Conservation (phyloP, 2,329 filamentous ascomycete genomes). For the Volutella citrinella region DNA sequence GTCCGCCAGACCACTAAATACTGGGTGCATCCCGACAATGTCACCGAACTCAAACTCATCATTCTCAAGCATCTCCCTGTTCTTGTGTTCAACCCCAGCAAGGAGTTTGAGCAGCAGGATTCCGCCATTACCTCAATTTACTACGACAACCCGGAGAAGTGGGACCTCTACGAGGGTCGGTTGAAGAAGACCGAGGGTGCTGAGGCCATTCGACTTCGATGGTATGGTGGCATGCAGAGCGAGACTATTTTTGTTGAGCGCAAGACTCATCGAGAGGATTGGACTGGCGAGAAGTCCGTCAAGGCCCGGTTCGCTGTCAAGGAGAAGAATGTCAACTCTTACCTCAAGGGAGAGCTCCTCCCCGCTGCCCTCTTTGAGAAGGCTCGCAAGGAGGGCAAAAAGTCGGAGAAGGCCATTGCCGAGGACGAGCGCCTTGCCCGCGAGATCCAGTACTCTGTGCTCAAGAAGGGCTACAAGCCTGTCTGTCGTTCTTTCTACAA, state of each 20-base stretch:
- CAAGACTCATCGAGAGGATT: slow-evolving; percentile 97
- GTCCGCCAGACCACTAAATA: slow-evolving; percentile 98
- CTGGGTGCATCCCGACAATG: slow-evolving; percentile 98
- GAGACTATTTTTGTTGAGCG: slow-evolving; percentile 96
- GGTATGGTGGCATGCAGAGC: slow-evolving; percentile 95
- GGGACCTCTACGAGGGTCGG: slow-evolving; percentile 91
- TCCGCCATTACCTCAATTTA: slow-evolving; percentile 98
- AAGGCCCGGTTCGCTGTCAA: slow-evolving; percentile 94
- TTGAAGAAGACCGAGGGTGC: slow-evolving; percentile 97
- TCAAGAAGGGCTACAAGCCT: slow-evolving; percentile 82
- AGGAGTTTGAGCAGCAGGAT: slow-evolving; percentile 89
- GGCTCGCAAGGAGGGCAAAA: slow-evolving; percentile 91
- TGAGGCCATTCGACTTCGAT: slow-evolving; percentile 91
- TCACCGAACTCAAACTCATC: slow-evolving; percentile 96
- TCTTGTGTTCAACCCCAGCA: slow-evolving; percentile 94
- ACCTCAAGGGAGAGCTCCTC: slow-evolving; percentile 78
- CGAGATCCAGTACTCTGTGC: slow-evolving; percentile 89
- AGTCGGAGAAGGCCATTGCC: slow-evolving; percentile 84
- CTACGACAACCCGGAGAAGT: slow-evolving; percentile 91
- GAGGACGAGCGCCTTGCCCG: slow-evolving; percentile 85
- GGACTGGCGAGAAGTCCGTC: slow-evolving; percentile 98
- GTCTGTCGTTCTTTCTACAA: slow-evolving; percentile 98
- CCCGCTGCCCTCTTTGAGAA: slow-evolving; percentile 94
- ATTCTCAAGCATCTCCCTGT: slow-evolving; percentile 97
- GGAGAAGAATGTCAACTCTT: slow-evolving; percentile 96